Evolutionary conservation across 2,329 filamentous ascomycete genomes (phyloP).

Genomic region (Xylogone sp.): DNA sequence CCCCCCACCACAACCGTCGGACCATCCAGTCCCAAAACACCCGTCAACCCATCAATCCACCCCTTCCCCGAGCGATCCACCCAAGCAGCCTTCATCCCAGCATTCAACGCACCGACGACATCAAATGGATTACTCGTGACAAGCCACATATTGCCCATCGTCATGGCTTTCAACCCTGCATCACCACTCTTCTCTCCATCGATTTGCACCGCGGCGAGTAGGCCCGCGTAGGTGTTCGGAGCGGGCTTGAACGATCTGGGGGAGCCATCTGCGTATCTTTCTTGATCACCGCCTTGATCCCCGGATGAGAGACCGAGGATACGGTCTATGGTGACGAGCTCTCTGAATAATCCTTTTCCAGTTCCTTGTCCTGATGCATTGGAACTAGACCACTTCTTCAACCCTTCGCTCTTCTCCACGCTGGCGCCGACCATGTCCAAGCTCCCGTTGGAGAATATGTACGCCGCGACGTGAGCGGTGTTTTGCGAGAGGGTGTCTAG

Average conservation of each 20-base stretch:
- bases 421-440: constrained; percentile 48
- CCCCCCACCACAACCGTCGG: constrained; percentile 53
- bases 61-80: constrained; percentile 58
- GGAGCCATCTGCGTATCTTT: background rate
- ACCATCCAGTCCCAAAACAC: constrained; percentile 33
- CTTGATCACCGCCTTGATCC: background rate
- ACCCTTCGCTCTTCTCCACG: background rate
- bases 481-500: constrained; percentile 38
- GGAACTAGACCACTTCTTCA: background rate
- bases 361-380: constrained; percentile 13
- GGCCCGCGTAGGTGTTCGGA: constrained; percentile 54
- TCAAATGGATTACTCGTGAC: constrained; percentile 74
- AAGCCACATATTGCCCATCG: constrained; percentile 57
- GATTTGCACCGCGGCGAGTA: constrained; percentile 2
- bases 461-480: constrained; percentile 34
- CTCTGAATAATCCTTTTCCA: constrained; percentile 37
- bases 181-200: constrained; percentile 4
- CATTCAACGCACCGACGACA: constrained; percentile 57
- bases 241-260: constrained; percentile 58
- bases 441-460: constrained; percentile 71
- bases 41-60: constrained; percentile 61
- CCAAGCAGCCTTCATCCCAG: constrained; percentile 63
- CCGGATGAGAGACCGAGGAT: too few relatives aligned
- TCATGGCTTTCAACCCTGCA: constrained; percentile 14
- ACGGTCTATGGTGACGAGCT: constrained; percentile 59